phyloP scores from a whole-genome alignment of 306 rosid genomes.

The Psophocarpus tetragonolobus region DNA sequence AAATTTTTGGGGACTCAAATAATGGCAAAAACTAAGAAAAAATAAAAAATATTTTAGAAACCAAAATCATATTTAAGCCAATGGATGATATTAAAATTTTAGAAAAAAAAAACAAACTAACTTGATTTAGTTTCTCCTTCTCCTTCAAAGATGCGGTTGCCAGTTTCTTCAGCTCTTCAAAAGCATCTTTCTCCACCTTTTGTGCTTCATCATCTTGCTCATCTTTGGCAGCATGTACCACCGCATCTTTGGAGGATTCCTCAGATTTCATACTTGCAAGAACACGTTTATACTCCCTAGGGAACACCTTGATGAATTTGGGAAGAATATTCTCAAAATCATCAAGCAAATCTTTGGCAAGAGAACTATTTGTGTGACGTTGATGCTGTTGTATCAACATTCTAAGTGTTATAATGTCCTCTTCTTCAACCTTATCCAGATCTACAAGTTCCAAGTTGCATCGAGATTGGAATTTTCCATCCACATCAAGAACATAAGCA shows the following conservation, averaged over 20 bases:
- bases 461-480: conserved; percentile 66
- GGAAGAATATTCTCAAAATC: conserved; percentile 78
- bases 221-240: conserved; percentile 41
- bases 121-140: conserved; percentile 65
- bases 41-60: too few relatives aligned
- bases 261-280: conserved; percentile 68
- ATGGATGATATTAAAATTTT: neutral
- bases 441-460: conserved; percentile 95
- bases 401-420: conserved; percentile 67
- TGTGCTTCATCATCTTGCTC: conserved; percentile 60
- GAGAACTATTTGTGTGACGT: conserved; percentile 84
- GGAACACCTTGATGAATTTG: conserved; percentile 85
- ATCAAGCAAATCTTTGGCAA: conserved; percentile 80
- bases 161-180: conserved; percentile 92
- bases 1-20: too few relatives aligned
- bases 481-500: conserved; percentile 82
- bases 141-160: conserved; percentile 71
- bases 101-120: conserved; percentile 25
- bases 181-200: conserved; percentile 70
- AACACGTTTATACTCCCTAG: conserved; percentile 83
- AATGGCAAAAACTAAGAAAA: too few relatives aligned
- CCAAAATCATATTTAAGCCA: too few relatives aligned
- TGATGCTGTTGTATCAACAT: conserved; percentile 98
- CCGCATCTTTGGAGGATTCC: conserved; percentile 51
- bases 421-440: conserved; percentile 86